Base-by-base conservation (phyloP, 805 yeast species). In the Ogataea trehaloabstinens region DNA sequence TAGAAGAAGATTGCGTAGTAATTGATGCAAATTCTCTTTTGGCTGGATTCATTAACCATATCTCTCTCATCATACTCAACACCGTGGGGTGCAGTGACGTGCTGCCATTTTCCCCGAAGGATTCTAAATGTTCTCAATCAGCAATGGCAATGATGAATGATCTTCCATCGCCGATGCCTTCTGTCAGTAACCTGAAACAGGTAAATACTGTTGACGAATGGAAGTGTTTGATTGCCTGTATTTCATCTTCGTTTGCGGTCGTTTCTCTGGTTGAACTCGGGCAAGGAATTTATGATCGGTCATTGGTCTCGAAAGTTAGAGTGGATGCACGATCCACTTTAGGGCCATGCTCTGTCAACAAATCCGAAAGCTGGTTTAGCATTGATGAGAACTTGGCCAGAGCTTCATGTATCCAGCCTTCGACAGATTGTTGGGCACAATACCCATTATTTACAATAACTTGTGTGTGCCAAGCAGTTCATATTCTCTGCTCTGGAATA, bases 371-470 rank as follows among this genome's bases (percentile, higher is more conserved):
- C 10, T 48, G 49, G 46, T 49, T 38, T 22, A 36, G 44, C 17
- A 24, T 20, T 7, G 49, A 49, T 28, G 34, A 35, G 11, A 37
- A 38, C 13, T 41, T 53, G 28, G 30, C 41, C 12, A 46, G 48
- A 15, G 39, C 44, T 3, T 45, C 52, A 4, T 44, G 45, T 19
- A 51, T 58, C 5, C 47, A 48, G 4, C 36, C 48, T 4, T 40
- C 53, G 13, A 67, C 68, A n/a, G 71, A 67, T 42, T 60, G 60
- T 1, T 68, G 73, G 73, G 40, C 61, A 20, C 73, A 67, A 46
- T 65, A 60, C 35, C 70, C 72, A 3, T 35, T 56, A 15, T 58
- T 63, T 42, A 42, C 60, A 5, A 45, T 58, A 4, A 54, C 49
- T 16, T 51, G 56, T 2, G 55, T 58, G 6, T 56, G 60, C 17